These are phyloP conservation scores for Coemansia sp. DNA, from an alignment of 192 early-diverging fungal genomes.

Conservation along the genomic window DNA sequence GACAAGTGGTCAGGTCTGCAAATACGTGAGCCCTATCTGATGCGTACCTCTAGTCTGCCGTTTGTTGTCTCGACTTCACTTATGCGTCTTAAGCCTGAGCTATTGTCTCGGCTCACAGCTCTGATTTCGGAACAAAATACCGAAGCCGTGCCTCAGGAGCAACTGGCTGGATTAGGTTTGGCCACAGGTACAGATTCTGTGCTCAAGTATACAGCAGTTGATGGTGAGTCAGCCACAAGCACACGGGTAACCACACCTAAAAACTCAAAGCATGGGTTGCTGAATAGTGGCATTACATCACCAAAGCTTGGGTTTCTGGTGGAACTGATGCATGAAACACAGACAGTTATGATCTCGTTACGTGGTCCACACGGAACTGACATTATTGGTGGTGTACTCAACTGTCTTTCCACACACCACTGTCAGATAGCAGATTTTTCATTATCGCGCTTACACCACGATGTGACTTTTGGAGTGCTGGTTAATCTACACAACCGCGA, in stretches of 20 bases:
- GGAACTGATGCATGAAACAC: constrained; percentile 48
- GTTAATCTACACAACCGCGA: constrained; percentile 71
- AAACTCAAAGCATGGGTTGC: constrained; percentile 19
- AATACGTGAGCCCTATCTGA: constrained; percentile 70
- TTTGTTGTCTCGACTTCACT: constrained; percentile 69
- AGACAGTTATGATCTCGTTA: constrained; percentile 78
- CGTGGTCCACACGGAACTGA: constrained; percentile 89
- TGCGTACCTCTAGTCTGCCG: constrained; percentile 62
- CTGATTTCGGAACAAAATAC: constrained; percentile 33
- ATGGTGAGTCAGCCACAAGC: neutral
- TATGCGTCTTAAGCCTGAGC: constrained; percentile 64
- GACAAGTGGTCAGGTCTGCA: constrained; percentile 79
- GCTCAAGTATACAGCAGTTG: constrained; percentile 16
- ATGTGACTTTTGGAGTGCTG: constrained; percentile 92
- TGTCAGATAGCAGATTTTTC: constrained; percentile 85
- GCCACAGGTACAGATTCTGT: constrained; percentile 19
- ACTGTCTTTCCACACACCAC: constrained; percentile 68
- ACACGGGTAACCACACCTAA: constrained; percentile 22
- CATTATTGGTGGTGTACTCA: constrained; percentile 81
- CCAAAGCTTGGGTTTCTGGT: constrained; percentile 55
- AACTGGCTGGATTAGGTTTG: constrained; percentile 5
- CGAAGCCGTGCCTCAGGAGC: constrained; percentile 26
- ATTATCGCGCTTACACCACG: constrained; percentile 84
- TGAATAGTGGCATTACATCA: constrained; percentile 54
- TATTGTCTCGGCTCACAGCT: constrained; percentile 64